Base-by-base conservation (phyloP, 192 early-diverging fungal species). In the Cetraspora pellucida region DNA sequence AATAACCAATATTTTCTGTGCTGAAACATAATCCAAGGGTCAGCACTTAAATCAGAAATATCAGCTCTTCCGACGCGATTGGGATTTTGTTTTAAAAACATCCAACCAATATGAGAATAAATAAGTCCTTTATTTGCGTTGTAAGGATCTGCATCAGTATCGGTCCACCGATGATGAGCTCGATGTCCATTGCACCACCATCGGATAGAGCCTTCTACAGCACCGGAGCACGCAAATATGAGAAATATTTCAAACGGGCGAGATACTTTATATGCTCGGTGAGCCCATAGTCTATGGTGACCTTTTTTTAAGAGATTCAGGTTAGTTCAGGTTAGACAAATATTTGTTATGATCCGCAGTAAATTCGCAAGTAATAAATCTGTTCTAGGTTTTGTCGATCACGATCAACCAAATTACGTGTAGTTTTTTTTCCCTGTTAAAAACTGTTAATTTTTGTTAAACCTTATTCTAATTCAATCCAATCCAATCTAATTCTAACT, bases 171-270 rank as follows among this genome's bases (percentile, higher is more conserved):
- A 85, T 95, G 94, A 80, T 95, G 94, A 76, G 92, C 92, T 72
- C 94, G 91, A 81, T 95, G 94, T 44, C 90, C 90, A 30, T 93
- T 87, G n/a, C 85, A 87, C 94, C 94, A 95, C 94, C 94, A 95
- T 57, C 90, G 87, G 71, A 94, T 89, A 58, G 92, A 93, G 64
- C 94, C 94, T 79, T 95, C 87, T 9, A 95, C 89, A 11, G 94
- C 90, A 49, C 91, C 90, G 21, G 89, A 85, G 60, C 91, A 90
- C 5, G 86, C 84, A 25, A 93, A 72, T 19, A 86, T 81, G 37
- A 93, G 85, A 21, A 90, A 81, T 37, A 90, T 81, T 75, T 87
- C 88, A 68, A 93, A 84, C 10, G 84, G 84, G 27, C 82, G 84
- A 10, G 86, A 85, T 54, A 90, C 93, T 37, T 77, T 86, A 78